Conservation (phyloP, 208 protist genomes). For the Vickermania ingenoplastis region DNA sequence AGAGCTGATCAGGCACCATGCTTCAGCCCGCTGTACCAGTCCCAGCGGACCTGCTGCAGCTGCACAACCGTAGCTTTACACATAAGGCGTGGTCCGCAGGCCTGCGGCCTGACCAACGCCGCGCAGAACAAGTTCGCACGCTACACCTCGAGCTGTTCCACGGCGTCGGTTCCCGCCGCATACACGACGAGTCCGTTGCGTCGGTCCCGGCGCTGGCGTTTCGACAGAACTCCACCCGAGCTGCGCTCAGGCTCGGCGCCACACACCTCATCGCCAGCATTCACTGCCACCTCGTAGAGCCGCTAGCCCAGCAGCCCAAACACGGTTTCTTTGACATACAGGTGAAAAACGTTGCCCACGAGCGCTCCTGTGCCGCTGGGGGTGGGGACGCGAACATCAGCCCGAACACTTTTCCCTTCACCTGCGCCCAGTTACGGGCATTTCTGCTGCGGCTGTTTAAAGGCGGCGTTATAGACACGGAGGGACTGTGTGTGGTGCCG, state of each 20-base stretch:
- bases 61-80: conserved; percentile 62
- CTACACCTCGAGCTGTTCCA: conserved; percentile 62
- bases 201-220: neutral
- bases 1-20: neutral
- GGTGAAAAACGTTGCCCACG: conserved; percentile 80
- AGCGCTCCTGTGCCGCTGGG: conserved; percentile 35
- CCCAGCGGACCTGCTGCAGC: conserved; percentile 39
- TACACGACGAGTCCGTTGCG: neutral
- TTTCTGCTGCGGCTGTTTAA: conserved; percentile 85
- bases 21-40: conserved; percentile 20
- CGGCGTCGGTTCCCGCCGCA: neutral
- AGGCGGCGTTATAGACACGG: conserved; percentile 91
- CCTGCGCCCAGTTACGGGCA: conserved; percentile 1
- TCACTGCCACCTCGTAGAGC: conserved; percentile 89
- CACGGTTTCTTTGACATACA: conserved; percentile 93
- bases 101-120: conserved; percentile 65
- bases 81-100: conserved; percentile 52
- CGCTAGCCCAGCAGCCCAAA: conserved; percentile 85
- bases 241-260: conserved; percentile 82
- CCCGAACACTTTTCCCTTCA: neutral
- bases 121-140: conserved; percentile 55
- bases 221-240: conserved; percentile 46
- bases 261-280: conserved; percentile 81
- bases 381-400: conserved; percentile 29
- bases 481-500: conserved; percentile 92